Evolutionary conservation across 2,329 filamentous ascomycete genomes (phyloP).

Genomic region (Thielaviopsis musarum): DNA sequence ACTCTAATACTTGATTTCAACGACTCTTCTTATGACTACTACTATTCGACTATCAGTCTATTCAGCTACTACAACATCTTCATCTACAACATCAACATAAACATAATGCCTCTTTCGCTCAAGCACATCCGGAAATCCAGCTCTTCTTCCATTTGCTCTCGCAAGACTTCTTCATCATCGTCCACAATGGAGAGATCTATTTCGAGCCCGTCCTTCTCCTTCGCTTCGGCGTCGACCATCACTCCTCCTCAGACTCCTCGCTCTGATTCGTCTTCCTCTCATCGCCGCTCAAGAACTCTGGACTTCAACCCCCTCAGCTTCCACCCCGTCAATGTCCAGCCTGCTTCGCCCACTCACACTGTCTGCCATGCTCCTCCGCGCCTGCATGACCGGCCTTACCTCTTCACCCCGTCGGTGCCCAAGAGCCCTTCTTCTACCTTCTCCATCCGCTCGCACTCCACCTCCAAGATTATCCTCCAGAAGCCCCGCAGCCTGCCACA

Average conservation of each 20-base stretch:
- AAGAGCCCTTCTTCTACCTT: slow-evolving; percentile 8
- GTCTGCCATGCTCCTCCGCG: slow-evolving; percentile 10
- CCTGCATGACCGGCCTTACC: slow-evolving; percentile 11
- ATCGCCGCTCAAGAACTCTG: slow-evolving; percentile 11
- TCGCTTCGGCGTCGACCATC: neutral
- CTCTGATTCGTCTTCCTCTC: slow-evolving; percentile 1
- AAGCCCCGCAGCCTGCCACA: slow-evolving; percentile 7
- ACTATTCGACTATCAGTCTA: neutral
- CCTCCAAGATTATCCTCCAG: slow-evolving; percentile 8
- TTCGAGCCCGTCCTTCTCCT: slow-evolving; percentile 4
- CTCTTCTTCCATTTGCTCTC: slow-evolving; percentile 5
- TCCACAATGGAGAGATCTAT: slow-evolving; percentile 5
- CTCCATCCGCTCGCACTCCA: slow-evolving; percentile 9
- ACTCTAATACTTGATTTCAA: neutral
- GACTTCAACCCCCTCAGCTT: slow-evolving; percentile 11
- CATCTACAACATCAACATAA: neutral
- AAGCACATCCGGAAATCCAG: slow-evolving; percentile 9
- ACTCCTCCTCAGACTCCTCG: neutral
- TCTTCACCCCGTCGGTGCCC: slow-evolving; percentile 6
- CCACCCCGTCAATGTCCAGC: neutral
- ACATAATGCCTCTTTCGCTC: slow-evolving; percentile 7
- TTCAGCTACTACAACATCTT: neutral
- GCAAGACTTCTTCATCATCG: slow-evolving; percentile 4
- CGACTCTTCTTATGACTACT: neutral
- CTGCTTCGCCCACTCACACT: neutral